Percentiles rank a stretch among this genome's conserved stretches.
phyloP scores from a whole-genome alignment of 495 filamentous ascomycete genomes.

The Daldinia decipiens region DNA sequence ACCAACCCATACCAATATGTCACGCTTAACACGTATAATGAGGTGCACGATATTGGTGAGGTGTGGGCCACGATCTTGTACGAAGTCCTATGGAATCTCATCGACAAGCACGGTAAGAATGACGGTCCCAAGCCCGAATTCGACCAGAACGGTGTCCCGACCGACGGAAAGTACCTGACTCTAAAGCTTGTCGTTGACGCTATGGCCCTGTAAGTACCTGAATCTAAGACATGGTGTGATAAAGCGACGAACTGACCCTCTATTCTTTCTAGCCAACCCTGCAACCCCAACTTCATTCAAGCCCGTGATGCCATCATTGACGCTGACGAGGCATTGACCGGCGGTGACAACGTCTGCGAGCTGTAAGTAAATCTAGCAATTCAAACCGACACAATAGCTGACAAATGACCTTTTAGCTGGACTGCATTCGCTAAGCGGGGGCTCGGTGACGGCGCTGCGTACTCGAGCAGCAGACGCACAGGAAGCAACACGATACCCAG shows the following conservation, averaged over 20 bases:
- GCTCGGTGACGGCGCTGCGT: constrained; percentile 52
- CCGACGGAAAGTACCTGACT: constrained; percentile 60
- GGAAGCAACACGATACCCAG: constrained; percentile 46
- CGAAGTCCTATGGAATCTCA: constrained; percentile 63
- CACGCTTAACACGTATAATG: constrained; percentile 51
- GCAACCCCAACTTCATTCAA: constrained; percentile 61
- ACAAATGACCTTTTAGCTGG: constrained; percentile 48
- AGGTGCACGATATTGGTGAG: constrained; percentile 60
- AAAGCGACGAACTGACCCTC: constrained; percentile 7
- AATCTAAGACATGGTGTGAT: not conserved
- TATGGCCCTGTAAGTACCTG: constrained; percentile 56
- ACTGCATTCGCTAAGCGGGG: constrained; percentile 63
- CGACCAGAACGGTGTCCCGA: constrained; percentile 57
- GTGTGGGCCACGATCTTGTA: constrained; percentile 65
- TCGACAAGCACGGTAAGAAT: constrained; percentile 62
- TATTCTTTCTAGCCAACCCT: constrained; percentile 54
- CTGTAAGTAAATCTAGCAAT: constrained; percentile 42
- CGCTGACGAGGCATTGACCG: constrained; percentile 61
- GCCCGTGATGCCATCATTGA: constrained; percentile 65
- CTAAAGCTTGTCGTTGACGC: constrained; percentile 64
- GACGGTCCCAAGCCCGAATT: constrained; percentile 54
- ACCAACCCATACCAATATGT: constrained; percentile 61
- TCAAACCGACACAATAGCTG: not conserved
- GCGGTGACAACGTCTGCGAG: constrained; percentile 61
- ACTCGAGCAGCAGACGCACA: constrained; percentile 35